phyloP scores from a whole-genome alignment of 345 rosid genomes.

The Pistacia vera region DNA sequence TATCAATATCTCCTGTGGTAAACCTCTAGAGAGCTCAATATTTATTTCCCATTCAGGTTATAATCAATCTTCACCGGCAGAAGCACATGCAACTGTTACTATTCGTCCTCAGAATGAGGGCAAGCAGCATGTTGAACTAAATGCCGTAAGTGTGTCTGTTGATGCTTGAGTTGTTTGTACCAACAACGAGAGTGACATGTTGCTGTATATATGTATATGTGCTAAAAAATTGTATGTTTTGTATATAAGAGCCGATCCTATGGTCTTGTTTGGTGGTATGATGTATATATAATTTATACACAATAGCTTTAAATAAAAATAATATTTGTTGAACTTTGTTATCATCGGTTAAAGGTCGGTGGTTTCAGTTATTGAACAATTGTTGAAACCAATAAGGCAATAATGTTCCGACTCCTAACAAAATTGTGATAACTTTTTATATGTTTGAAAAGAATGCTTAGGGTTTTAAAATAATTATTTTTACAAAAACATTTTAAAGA shows the following conservation, averaged over 20 bases:
- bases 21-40: slow-evolving; percentile 51
- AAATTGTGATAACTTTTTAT: no score
- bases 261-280: not conserved
- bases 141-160: slow-evolving; percentile 71
- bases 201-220: not conserved
- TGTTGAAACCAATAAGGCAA: no score
- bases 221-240: not conserved
- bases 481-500: no score
- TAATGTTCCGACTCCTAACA: no score
- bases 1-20: slow-evolving; percentile 10
- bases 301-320: not conserved
- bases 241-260: not conserved
- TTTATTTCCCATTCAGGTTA: slow-evolving; percentile 47
- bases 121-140: slow-evolving; percentile 71
- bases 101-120: slow-evolving; percentile 61
- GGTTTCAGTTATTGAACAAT: no score
- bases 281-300: not conserved
- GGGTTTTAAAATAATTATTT: no score
- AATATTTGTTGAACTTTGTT: not conserved
- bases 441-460: no score
- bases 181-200: no score
- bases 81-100: slow-evolving; percentile 64
- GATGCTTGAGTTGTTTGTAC: slow-evolving; percentile 40
- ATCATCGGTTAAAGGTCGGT: no score
- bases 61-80: slow-evolving; percentile 39